Conservation (phyloP, 495 filamentous ascomycete species). For the Penicillium turbatum region DNA sequence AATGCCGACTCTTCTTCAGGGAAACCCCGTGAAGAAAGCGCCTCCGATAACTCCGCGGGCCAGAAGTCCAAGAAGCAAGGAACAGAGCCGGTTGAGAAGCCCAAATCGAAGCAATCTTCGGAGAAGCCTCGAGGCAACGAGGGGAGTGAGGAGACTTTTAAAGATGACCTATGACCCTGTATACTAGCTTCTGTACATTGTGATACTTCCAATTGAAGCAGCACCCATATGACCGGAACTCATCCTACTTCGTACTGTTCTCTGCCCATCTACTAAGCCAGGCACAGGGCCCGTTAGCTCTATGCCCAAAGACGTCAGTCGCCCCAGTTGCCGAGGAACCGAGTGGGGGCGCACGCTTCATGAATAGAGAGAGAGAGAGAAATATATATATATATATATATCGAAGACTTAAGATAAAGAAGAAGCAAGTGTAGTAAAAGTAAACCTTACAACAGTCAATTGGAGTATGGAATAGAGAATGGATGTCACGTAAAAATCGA, state of each 20-base stretch:
- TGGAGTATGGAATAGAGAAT: not conserved
- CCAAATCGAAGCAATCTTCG: conserved; percentile 11
- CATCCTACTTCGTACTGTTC: not conserved
- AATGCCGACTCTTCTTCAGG: conserved; percentile 16
- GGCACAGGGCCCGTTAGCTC: conserved; percentile 20
- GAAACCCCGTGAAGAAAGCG: conserved; percentile 1
- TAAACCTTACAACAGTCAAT: not conserved
- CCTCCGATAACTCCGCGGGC: not conserved
- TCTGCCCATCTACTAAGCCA: not conserved
- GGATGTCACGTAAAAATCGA: not conserved
- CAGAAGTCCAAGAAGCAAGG: not conserved
- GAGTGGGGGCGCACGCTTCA: conserved; percentile 16
- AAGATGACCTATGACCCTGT: conserved; percentile 49
- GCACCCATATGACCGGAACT: not conserved
- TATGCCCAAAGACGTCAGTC: conserved; percentile 29
- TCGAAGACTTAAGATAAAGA: not conserved
- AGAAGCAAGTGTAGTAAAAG: not conserved
- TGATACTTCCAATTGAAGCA: not conserved
- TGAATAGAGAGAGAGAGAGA: too few species aligned
- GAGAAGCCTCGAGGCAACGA: conserved; percentile 19
- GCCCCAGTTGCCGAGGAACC: conserved; percentile 21
- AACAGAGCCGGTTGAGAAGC: conserved; percentile 10
- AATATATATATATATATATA: too few species aligned
- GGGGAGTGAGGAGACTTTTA: conserved; percentile 51
- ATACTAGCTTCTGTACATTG: conserved; percentile 9